Conservation (phyloP, 192 early-diverging fungal genomes). For the Umbelopsis vinacea region DNA sequence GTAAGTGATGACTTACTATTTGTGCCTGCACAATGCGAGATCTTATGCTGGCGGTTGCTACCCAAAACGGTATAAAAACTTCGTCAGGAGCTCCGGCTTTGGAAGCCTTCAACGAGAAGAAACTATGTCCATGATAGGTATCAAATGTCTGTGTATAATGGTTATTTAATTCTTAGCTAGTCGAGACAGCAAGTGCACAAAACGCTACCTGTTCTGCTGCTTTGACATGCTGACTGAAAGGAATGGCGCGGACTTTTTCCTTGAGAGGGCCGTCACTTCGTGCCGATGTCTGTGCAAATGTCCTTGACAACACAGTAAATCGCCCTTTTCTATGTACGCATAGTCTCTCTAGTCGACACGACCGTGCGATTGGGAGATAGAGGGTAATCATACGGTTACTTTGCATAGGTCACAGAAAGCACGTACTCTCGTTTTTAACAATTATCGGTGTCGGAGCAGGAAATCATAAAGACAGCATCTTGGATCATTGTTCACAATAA, state of each 20-base stretch:
- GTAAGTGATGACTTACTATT: conserved; percentile 30
- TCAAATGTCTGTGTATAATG: conserved; percentile 44
- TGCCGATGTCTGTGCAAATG: neutral
- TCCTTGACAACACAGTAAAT: neutral
- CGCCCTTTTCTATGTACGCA: neutral
- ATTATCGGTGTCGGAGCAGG: too few relatives aligned
- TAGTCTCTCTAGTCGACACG: neutral
- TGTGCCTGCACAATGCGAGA: conserved; percentile 52
- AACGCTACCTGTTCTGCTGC: conserved; percentile 51
- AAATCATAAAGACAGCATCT: too few relatives aligned
- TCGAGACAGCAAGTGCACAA: neutral
- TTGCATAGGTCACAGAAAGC: too few relatives aligned
- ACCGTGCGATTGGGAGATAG: too few relatives aligned
- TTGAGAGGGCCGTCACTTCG: conserved; percentile 39
- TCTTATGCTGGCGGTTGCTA: conserved; percentile 48
- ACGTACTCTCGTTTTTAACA: too few relatives aligned
- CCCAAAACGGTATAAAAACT: conserved; percentile 58
- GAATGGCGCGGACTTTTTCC: conserved; percentile 50
- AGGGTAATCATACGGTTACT: too few relatives aligned
- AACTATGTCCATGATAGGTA: conserved; percentile 57
- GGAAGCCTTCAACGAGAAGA: conserved; percentile 49
- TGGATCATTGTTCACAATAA: too few relatives aligned
- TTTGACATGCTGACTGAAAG: conserved; percentile 49
- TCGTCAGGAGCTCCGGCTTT: conserved; percentile 45
- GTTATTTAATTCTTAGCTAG: neutral